Conservation (phyloP, 2,329 filamentous ascomycete genomes). For the Trichoderma hamatum region DNA sequence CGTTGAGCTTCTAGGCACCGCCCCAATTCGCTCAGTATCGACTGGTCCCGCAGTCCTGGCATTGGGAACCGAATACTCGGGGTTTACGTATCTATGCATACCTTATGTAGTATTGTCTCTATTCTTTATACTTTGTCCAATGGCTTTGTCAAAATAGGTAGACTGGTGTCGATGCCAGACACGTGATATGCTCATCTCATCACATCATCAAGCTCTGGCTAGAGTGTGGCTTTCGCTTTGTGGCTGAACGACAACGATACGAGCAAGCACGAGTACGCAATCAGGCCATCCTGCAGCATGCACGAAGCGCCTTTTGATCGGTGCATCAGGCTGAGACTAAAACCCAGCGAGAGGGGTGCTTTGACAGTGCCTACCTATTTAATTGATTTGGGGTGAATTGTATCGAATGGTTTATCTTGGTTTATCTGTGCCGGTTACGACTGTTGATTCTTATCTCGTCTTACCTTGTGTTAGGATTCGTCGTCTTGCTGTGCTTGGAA, state of each 20-base stretch:
- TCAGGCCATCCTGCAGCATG: constrained; percentile 9
- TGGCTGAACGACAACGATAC: neutral
- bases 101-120: neutral
- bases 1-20: neutral
- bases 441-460: neutral
- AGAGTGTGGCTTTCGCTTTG: constrained; percentile 8
- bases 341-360: neutral
- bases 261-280: neutral
- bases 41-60: neutral
- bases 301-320: neutral
- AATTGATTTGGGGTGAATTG: neutral
- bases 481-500: neutral
- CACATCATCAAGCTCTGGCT: neutral
- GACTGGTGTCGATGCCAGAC: neutral
- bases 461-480: neutral
- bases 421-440: neutral
- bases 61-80: neutral
- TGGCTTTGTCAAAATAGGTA: neutral
- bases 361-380: neutral
- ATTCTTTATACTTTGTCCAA: neutral
- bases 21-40: neutral
- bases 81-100: neutral
- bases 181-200: neutral
- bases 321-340: neutral
- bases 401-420: neutral